phyloP scores from a whole-genome alignment of 805 yeast genomes.

The Jamesozyma lodderae region DNA sequence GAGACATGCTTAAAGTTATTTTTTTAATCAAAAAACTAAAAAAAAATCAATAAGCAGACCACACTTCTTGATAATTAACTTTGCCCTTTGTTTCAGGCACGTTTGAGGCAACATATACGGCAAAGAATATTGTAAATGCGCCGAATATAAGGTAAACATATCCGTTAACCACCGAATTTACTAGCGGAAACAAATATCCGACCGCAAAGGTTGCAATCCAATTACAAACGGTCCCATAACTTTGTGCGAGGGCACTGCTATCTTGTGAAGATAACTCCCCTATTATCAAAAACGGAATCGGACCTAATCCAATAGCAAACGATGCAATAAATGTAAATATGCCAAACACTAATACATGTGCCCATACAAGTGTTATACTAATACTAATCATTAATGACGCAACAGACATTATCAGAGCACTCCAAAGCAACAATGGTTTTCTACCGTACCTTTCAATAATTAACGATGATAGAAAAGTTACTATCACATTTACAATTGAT shows the following conservation, averaged over 20 bases:
- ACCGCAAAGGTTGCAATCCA: conserved; percentile 84
- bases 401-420: conserved; percentile 61
- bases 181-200: conserved; percentile 72
- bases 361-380: conserved; percentile 46
- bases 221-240: conserved; percentile 84
- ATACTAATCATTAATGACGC: conserved; percentile 54
- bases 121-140: conserved; percentile 42
- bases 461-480: conserved; percentile 67
- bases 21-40: too few species aligned
- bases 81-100: conserved; percentile 20
- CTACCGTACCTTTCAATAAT: conserved; percentile 72
- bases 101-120: conserved; percentile 30
- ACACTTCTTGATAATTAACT: conserved; percentile 13
- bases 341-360: conserved; percentile 48
- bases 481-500: conserved; percentile 62
- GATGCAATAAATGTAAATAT: conserved; percentile 69
- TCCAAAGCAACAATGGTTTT: conserved; percentile 56
- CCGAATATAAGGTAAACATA: conserved; percentile 70
- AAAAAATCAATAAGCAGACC: too few species aligned
- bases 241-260: conserved; percentile 81
- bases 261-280: conserved; percentile 72
- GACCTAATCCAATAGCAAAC: conserved; percentile 90
- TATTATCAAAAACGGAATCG: conserved; percentile 84
- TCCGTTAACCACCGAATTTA: conserved; percentile 62
- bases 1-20: too few species aligned